Conservation (phyloP, 2,329 filamentous ascomycete species). For the Plectosphaerella plurivora region DNA sequence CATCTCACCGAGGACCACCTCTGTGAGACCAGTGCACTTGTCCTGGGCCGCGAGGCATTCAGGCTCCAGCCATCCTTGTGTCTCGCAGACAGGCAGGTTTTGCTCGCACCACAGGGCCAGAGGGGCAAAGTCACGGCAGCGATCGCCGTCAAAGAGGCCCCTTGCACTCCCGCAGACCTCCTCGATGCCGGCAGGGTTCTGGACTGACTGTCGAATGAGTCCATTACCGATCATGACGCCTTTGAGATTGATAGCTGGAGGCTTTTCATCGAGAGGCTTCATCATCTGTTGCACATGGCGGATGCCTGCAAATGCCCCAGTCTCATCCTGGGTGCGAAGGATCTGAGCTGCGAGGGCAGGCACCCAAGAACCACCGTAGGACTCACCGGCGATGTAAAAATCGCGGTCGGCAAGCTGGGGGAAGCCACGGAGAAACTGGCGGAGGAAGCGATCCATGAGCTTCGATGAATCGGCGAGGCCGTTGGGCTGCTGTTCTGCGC, state of each 20-base stretch:
- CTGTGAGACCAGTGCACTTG: not conserved
- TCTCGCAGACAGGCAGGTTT: not conserved
- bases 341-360: not conserved
- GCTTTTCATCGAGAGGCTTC: too few relatives aligned
- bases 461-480: constrained; percentile 1
- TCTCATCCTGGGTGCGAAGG: not conserved
- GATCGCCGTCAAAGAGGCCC: not conserved
- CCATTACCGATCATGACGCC: constrained; percentile 4
- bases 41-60: not conserved
- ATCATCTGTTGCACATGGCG: too few relatives aligned
- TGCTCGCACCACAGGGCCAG: not conserved
- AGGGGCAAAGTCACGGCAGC: not conserved
- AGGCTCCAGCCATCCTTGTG: not conserved
- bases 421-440: not conserved
- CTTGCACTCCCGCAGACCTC: not conserved
- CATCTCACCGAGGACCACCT: not conserved
- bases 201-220: constrained; percentile 1
- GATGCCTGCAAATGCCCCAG: not conserved
- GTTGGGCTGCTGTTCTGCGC: not conserved
- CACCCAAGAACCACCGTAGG: constrained; percentile 1
- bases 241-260: not conserved
- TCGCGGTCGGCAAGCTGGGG: not conserved
- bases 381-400: constrained; percentile 1
- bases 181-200: constrained; percentile 1
- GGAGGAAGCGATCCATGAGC: not conserved